These are phyloP conservation scores for Schizosaccharomyces osmophilus DNA, from an alignment of 805 yeast species.

Conservation along the genomic window DNA sequence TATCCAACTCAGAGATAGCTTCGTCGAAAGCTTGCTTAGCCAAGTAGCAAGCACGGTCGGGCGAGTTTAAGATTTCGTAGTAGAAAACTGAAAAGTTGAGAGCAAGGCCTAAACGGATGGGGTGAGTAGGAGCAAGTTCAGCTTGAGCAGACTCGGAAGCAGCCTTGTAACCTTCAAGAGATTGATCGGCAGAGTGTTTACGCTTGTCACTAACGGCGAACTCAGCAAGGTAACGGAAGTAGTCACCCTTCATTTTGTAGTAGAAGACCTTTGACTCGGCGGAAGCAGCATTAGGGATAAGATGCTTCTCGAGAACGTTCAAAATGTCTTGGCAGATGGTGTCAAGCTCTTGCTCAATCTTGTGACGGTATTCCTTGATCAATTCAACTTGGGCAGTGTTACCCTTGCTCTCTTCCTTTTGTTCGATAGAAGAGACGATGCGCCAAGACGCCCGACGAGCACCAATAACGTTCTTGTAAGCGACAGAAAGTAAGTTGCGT, in stretches of 20 bases:
- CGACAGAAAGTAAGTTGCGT: conserved; percentile 89
- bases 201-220: conserved; percentile 84
- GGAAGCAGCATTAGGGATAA: conserved; percentile 83
- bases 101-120: conserved; percentile 91
- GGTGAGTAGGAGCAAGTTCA: conserved; percentile 96
- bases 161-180: conserved; percentile 84
- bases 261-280: conserved; percentile 97
- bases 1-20: conserved; percentile 84
- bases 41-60: conserved; percentile 86
- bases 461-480: conserved; percentile 95
- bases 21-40: conserved; percentile 91
- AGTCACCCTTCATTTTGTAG: conserved; percentile 98
- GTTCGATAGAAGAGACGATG: conserved; percentile 94
- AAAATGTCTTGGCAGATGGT: conserved; percentile 89
- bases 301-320: conserved; percentile 63
- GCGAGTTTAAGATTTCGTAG: conserved; percentile 78
- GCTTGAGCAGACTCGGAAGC: conserved; percentile 96
- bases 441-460: conserved; percentile 99
- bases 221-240: conserved; percentile 97
- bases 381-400: conserved; percentile 60
- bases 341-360: conserved; percentile 82
- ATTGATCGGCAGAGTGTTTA: conserved; percentile 78
- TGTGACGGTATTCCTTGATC: conserved; percentile 84
- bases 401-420: conserved; percentile 96
- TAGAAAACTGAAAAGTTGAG: conserved; percentile 80